A percentile compares a stretch with the other conserved stretches of the same genome.
Conservation (phyloP, 2,329 filamentous ascomycete species). For the Fusarium sp. region DNA sequence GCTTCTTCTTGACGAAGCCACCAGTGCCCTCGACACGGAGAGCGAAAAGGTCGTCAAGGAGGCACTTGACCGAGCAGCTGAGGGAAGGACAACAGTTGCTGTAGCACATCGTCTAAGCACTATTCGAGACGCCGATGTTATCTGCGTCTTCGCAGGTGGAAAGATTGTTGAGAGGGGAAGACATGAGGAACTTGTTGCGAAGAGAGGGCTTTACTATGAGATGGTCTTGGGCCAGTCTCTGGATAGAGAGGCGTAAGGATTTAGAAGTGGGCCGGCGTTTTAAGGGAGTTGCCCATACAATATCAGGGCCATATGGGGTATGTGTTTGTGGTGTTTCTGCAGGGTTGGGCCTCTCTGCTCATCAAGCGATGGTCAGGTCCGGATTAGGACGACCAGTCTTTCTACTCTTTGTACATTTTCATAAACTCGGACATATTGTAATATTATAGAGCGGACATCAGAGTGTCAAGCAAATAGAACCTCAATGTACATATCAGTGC, state of each 20-base stretch:
- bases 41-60: slow-evolving; percentile 73
- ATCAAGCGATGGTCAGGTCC: neutral
- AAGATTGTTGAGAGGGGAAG: slow-evolving; percentile 68
- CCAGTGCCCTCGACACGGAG: slow-evolving; percentile 70
- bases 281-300: neutral
- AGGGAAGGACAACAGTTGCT: slow-evolving; percentile 66
- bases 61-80: slow-evolving; percentile 63
- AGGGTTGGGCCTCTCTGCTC: neutral
- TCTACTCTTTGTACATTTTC: neutral
- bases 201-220: slow-evolving; percentile 61
- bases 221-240: slow-evolving; percentile 62
- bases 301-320: neutral
- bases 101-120: slow-evolving; percentile 71
- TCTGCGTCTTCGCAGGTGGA: slow-evolving; percentile 66
- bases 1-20: slow-evolving; percentile 80
- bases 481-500: neutral
- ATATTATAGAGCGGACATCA: neutral
- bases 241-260: slow-evolving; percentile 47
- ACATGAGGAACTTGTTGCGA: slow-evolving; percentile 66
- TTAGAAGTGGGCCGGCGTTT: neutral
- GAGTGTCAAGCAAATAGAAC: neutral
- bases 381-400: neutral
- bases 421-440: neutral
- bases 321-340: neutral
- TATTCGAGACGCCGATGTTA: slow-evolving; percentile 68